Evolutionary conservation across 2,329 filamentous ascomycete species (phyloP), one percentile per base, ranked within the genome.

Genomic region (Paracoccidioides lutzii): DNA sequence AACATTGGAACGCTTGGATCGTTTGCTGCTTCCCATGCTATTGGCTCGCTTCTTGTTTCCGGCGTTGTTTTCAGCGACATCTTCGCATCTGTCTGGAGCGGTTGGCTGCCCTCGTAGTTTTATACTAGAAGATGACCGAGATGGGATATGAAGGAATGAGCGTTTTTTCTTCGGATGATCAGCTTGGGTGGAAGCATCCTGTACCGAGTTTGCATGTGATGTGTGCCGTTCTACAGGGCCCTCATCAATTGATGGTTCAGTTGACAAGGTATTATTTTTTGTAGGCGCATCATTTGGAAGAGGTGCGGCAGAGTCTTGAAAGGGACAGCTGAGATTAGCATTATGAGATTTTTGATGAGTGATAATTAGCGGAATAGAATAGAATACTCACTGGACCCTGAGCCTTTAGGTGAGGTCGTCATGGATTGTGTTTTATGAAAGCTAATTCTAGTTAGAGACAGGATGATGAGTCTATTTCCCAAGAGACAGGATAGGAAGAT

Each of bases 11-110:
- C 67, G 67, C 60, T 69, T 72, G 55, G 70, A 71, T 56, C 68
- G 64, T 59, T 67, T 67, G 59, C 71, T 82, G 72, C 82, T 87
- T 62, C 81, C 81, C 59, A 81, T 78, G 71, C 83, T 88, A 63
- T 81, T 81, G 72, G 85, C 85, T 65, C 81, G 77, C 78, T 56
- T 28, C 35, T 40, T 44, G 7, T 10, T 49, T 37, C 41, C 38
- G 6, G 32, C 6, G 41, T 46, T 45, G 66, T 81, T 85, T 64
- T 81, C 82, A 32, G 66, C 64, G 48, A 67, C 68, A 58, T 71
- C 66, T 33, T 66, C 62, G 40, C 62, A 58, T n/a, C 60, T 57
- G 37, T 72, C 69, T 52, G 66, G 66, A 9, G 65, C 65, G n/a
- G 69, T 66, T n/a, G 65, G 58, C 0, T 61, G 63, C 41, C 67